Conservation (phyloP, 345 rosid genomes). For the Aquilaria malaccensis region DNA sequence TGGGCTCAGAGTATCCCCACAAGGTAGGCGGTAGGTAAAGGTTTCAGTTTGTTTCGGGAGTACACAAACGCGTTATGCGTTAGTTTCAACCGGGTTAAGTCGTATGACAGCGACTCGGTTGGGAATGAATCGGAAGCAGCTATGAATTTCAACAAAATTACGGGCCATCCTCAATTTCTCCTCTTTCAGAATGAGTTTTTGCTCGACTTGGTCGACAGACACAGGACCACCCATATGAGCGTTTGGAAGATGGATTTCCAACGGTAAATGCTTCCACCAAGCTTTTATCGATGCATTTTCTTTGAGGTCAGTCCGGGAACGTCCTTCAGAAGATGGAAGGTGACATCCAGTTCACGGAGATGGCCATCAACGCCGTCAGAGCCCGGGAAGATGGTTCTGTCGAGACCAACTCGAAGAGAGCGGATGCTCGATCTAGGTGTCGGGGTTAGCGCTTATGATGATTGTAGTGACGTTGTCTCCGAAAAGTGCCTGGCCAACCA, state of each 20-base stretch:
- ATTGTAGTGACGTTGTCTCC: conserved; percentile 3
- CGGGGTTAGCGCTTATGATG: conserved; percentile 40
- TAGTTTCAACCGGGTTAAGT: too few species aligned
- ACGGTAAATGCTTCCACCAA: conserved; percentile 32
- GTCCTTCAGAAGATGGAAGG: conserved; percentile 37
- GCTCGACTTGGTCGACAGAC: conserved; percentile 38
- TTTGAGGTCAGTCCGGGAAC: conserved; percentile 34
- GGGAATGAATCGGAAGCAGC: too few species aligned
- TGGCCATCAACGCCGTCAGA: conserved; percentile 44
- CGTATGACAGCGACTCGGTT: too few species aligned
- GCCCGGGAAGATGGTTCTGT: conserved; percentile 32
- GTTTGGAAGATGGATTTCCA: conserved; percentile 51
- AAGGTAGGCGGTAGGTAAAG: too few species aligned
- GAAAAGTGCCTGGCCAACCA: too few species aligned
- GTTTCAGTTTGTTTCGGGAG: too few species aligned
- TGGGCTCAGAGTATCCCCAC: too few species aligned
- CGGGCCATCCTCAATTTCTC: conserved; percentile 27
- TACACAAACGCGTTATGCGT: too few species aligned
- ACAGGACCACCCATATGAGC: conserved; percentile 53
- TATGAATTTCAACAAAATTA: too few species aligned
- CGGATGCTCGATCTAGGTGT: conserved; percentile 23
- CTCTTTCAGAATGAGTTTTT: conserved; percentile 20
- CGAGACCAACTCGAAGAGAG: conserved; percentile 34
- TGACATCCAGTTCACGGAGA: conserved; percentile 39
- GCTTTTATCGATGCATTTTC: conserved; percentile 24